Conservation (phyloP, 148 eudicot genomes). For the Camellia sinensis region DNA sequence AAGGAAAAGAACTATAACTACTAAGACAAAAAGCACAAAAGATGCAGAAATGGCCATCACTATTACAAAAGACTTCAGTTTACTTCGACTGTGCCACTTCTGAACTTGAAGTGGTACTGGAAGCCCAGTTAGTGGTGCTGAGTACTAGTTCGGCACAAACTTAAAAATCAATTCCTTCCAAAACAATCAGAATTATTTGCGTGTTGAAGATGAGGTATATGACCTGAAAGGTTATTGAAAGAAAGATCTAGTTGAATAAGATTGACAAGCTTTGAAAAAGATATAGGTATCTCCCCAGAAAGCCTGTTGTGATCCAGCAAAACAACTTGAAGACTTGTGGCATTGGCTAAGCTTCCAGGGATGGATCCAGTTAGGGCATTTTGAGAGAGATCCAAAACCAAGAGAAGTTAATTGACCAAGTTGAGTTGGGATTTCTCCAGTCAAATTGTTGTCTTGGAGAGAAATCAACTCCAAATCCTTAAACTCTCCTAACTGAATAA, state of each 20-base stretch:
- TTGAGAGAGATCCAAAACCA: slow-evolving; percentile 39
- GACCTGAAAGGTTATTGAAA: slow-evolving; percentile 59
- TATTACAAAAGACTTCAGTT: slow-evolving; percentile 43
- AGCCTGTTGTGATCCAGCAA: slow-evolving; percentile 45
- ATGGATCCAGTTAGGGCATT: slow-evolving; percentile 43
- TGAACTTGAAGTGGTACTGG: slow-evolving; percentile 46
- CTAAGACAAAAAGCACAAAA: slow-evolving; percentile 36
- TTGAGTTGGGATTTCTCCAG: slow-evolving; percentile 36
- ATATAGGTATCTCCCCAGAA: slow-evolving; percentile 48
- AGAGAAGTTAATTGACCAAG: slow-evolving; percentile 40
- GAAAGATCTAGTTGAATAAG: slow-evolving; percentile 43
- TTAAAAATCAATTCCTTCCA: slow-evolving; percentile 43
- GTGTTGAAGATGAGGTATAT: slow-evolving; percentile 38
- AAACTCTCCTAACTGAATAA: slow-evolving; percentile 33
- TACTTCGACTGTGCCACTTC: slow-evolving; percentile 27
- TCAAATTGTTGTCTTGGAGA: slow-evolving; percentile 40
- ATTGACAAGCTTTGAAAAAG: slow-evolving; percentile 42
- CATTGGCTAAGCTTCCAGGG: slow-evolving; percentile 40
- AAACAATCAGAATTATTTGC: slow-evolving; percentile 41
- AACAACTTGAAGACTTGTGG: slow-evolving; percentile 31
- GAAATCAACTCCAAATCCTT: slow-evolving; percentile 27
- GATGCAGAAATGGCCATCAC: slow-evolving; percentile 45
- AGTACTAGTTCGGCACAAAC: slow-evolving; percentile 44
- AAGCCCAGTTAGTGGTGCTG: slow-evolving; percentile 37
- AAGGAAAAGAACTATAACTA: slow-evolving; percentile 33